Evolutionary conservation across 169 alveolate genomes (phyloP).

Genomic region (Cyclospora cayetanensis): DNA sequence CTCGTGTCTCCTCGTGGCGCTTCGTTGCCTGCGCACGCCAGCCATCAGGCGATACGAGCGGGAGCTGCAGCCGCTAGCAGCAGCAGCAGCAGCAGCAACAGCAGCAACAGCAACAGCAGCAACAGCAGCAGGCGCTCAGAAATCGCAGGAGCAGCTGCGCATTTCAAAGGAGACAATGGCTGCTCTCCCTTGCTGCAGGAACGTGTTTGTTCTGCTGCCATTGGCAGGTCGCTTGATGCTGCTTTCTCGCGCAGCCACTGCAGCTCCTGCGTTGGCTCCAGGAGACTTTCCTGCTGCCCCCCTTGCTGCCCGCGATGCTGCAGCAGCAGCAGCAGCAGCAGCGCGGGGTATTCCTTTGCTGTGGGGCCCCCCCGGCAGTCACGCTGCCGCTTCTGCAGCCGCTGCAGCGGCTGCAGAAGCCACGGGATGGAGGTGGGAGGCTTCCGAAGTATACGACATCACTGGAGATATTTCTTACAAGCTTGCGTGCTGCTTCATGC

Average conservation of each 20-base stretch:
- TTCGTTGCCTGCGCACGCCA: conserved; percentile 51
- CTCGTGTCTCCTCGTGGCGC: conserved; percentile 56
- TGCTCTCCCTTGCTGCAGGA: conserved; percentile 56
- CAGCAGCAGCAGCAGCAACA: conserved; percentile 19
- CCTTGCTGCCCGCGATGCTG: background rate
- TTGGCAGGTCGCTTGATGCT: conserved; percentile 54
- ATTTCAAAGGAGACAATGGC: conserved; percentile 35
- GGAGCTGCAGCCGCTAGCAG: conserved; percentile 26
- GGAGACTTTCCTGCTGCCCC: conserved; percentile 55
- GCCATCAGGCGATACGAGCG: background rate
- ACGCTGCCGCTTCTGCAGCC: conserved; percentile 18
- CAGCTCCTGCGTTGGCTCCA: conserved; percentile 56
- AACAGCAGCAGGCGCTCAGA: conserved; percentile 35
- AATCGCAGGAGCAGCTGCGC: conserved; percentile 5
- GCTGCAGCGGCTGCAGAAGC: conserved; percentile 42
- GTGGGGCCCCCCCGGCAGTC: conserved; percentile 60
- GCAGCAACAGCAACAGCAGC: conserved; percentile 33
- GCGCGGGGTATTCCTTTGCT: conserved; percentile 56
- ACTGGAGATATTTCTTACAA: conserved; percentile 54
- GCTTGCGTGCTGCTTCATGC: conserved; percentile 67
- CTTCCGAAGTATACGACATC: conserved; percentile 56
- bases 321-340: conserved; percentile 48
- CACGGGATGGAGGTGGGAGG: conserved; percentile 40
- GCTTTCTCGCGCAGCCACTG: conserved; percentile 40
- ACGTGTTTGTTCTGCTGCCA: conserved; percentile 47